phyloP scores from a whole-genome alignment of 805 yeast genomes.

The Pichia kluyveri region DNA sequence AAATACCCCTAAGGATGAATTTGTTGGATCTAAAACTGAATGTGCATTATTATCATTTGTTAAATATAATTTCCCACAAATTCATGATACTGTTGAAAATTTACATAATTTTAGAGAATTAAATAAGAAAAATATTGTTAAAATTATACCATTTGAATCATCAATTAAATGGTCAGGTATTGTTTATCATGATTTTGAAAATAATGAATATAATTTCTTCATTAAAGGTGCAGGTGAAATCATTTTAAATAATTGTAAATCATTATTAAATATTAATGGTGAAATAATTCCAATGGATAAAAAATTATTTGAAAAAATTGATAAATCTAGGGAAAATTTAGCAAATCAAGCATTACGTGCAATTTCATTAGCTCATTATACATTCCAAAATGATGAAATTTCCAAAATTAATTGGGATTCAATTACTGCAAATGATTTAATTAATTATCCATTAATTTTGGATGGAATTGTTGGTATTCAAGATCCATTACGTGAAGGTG shows the following conservation, averaged over 20 bases:
- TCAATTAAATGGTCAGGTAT: conserved; percentile 89
- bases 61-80: conserved; percentile 41
- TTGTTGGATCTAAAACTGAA: conserved; percentile 90
- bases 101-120: conserved; percentile 39
- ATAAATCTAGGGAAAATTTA: conserved; percentile 31
- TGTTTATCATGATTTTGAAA: conserved; percentile 37
- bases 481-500: conserved; percentile 90
- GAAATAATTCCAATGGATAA: background rate
- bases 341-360: conserved; percentile 84
- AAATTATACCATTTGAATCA: conserved; percentile 85
- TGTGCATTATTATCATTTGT: conserved; percentile 75
- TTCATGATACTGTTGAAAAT: conserved; percentile 21
- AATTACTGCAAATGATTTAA: conserved; percentile 3
- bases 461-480: conserved; percentile 85
- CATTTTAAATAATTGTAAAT: conserved; percentile 52
- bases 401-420: conserved; percentile 37
- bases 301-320: conserved; percentile 10
- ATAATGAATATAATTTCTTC: conserved; percentile 47
- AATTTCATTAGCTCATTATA: conserved; percentile 77
- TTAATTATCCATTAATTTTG: conserved; percentile 31
- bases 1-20: conserved; percentile 19
- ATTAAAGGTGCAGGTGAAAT: conserved; percentile 96
- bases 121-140: conserved; percentile 38
- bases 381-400: conserved; percentile 29
- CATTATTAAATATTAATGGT: conserved; percentile 1